Evolutionary conservation across 75 land plant genomes (phyloP), one percentile per base, ranked within the genome.

Genomic region (Gnetum montanum): DNA sequence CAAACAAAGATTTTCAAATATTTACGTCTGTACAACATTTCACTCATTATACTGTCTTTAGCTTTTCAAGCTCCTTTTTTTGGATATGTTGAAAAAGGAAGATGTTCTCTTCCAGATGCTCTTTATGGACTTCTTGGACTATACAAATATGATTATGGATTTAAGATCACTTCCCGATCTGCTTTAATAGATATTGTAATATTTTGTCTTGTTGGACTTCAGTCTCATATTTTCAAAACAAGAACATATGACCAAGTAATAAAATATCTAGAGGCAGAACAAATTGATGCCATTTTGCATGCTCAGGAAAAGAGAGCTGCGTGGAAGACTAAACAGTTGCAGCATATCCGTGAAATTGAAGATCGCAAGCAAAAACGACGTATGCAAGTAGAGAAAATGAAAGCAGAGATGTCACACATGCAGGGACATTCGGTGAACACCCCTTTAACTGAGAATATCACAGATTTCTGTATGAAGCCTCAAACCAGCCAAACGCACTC

Each of bases 371-470:
- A 62, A 23, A 76, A 72, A 38, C 82, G 99, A 7, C 83, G 79
- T 37, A 53, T 78, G 70, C 99, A 95, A 74, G 99, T 95, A 29
- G 99, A 95, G 43, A 95, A 95, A 58, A 95, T 90, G 79, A 95
- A 95, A 65, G 38, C 79, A 46, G 99, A 95, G 56, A 95, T 95
- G 97, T 73, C 84, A 46, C 75, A 86, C 64, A 41, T 95, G 52
- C 85, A 86, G 52, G 61, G 48, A 15, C 64, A 67, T 13, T 22
- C 23, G 22, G 34, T 43, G 34, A 50, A 58, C 46, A 27, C 63
- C 50, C 35, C 64, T 60, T 70, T 72, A 34, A 46, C 53, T 30
- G 28, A 43, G 54, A 66, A 67, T 31, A 71, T 82, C 19, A 31
- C 11, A 12, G 34, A 53, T 53, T 36, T 31, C 18, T 23, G 34